Evolutionary conservation across 495 filamentous ascomycete species (phyloP).

Genomic region (Hypoxylon fuscum): DNA sequence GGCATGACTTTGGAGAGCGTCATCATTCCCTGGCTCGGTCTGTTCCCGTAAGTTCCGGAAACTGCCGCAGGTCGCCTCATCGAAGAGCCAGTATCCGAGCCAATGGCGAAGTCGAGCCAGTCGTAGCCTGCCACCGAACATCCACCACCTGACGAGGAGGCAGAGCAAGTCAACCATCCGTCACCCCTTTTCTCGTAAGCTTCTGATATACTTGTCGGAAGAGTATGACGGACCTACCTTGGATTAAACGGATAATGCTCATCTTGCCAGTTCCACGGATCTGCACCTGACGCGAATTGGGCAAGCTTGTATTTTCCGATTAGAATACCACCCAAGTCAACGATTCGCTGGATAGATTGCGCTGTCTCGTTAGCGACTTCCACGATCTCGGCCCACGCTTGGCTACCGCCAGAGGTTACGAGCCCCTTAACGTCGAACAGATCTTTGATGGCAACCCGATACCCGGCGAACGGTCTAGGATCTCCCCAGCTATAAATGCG

Average conservation of each 20-base stretch:
- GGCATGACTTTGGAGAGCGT: conserved; percentile 55
- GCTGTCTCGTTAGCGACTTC: conserved; percentile 53
- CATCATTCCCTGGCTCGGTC: conserved; percentile 57
- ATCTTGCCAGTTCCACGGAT: conserved; percentile 62
- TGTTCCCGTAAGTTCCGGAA: conserved; percentile 59
- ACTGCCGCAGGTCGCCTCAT: conserved; percentile 59
- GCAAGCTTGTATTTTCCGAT: conserved; percentile 63
- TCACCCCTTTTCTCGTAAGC: too few relatives aligned
- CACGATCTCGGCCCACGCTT: conserved; percentile 57
- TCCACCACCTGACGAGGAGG: conserved; percentile 52
- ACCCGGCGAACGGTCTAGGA: conserved; percentile 33
- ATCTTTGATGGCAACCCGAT: conserved; percentile 62
- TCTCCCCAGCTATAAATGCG: conserved; percentile 52
- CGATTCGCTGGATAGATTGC: conserved; percentile 55
- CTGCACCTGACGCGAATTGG: conserved; percentile 62
- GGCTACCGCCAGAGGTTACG: conserved; percentile 61
- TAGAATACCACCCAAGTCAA: conserved; percentile 60
- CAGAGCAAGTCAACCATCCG: conserved; percentile 53
- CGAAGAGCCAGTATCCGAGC: conserved; percentile 57
- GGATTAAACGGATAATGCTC: conserved; percentile 59
- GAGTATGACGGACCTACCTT: too few relatives aligned
- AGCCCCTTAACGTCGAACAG: conserved; percentile 63
- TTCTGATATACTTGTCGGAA: too few relatives aligned
- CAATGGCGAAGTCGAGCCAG: conserved; percentile 58
- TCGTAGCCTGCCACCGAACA: conserved; percentile 53